Base-by-base conservation (phyloP, 2,329 filamentous ascomycete species). In the Endothia cerciana region DNA sequence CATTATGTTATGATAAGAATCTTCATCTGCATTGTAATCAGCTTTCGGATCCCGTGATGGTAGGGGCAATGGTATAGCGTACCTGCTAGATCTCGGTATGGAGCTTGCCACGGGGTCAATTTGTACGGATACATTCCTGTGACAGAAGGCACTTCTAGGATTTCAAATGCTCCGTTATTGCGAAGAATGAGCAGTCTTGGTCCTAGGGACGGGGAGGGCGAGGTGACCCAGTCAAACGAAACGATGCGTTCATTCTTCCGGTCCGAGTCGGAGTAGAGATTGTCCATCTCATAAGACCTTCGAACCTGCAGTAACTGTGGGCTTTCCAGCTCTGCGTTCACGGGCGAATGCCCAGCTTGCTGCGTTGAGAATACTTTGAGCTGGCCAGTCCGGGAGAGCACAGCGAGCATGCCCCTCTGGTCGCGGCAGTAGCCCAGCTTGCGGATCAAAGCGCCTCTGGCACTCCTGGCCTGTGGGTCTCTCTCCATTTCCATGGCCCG, bases 201-300 rank as follows among this genome's bases (percentile, higher is more conserved):
- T 30, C 82, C 82, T 59, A 88, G 72, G 17, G 82, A 81, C 3
- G 85, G 79, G 3, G 84, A 86, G 13, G 83, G 80, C 57, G 89
- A 78, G 3, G 85, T 89, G 11, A 89, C 78, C 87, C 88, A 90
- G 73, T 90, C 88, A 73, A 90, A 90, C 0, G 87, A 89, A 8
- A 90, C 86, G 40, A 90, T 88, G 25, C 85, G 82, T 64, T 89
- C 85, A 70, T 83, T 81, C 74, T 84, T 84, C 69, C 82, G 79
- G 40, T 79, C 78, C 40, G 79, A 76, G 60, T 85, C 83, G 33
- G 80, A 77, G 70, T 84, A 88, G 22, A 82, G 81, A 59, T 87
- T 83, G 70, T 90, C 86, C 77, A 90, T 83, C 71, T 89, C 87
- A 69, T 86, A 82, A 1, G 87, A 89, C 65, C 80, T 84, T 55